A percentile compares a stretch with the other conserved stretches of the same genome.
Evolutionary conservation across 176 grass and related monocot genomes (phyloP).

Genomic region (Urochloa ruziziensis): DNA sequence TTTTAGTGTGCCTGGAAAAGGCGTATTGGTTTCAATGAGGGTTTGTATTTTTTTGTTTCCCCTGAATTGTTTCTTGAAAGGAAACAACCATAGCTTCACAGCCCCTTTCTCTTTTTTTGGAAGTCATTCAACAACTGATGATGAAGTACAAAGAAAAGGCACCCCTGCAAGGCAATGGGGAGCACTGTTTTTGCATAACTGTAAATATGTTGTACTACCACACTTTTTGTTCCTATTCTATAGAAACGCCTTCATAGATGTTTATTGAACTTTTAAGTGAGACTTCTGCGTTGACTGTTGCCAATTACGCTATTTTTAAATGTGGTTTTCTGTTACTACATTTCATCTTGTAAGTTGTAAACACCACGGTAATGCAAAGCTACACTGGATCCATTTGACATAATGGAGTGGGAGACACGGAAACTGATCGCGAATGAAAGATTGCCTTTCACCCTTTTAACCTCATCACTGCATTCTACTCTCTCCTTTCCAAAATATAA

Average conservation of each 20-base stretch:
- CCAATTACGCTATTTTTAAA: not conserved
- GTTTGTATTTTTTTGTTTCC: not conserved
- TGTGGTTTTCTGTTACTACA: not conserved
- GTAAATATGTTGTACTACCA: constrained; percentile 38
- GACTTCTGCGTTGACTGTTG: not conserved
- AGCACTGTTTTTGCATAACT: constrained; percentile 8
- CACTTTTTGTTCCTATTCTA: not conserved
- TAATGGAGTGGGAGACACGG: not conserved
- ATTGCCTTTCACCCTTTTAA: not conserved
- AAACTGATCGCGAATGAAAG: not conserved
- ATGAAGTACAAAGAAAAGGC: not conserved
- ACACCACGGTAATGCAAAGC: not conserved
- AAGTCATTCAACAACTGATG: constrained; percentile 7
- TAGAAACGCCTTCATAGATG: too few species aligned
- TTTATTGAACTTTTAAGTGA: not conserved
- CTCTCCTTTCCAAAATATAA: too few species aligned
- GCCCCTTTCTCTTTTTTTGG: not conserved
- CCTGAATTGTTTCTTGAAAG: constrained; percentile 18
- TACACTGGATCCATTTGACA: not conserved
- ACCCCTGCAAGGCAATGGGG: not conserved
- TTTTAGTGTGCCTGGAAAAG: constrained; percentile 34
- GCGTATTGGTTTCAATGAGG: constrained; percentile 19
- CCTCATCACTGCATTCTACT: not conserved
- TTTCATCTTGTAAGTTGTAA: not conserved
- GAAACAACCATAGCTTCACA: constrained; percentile 26